Evolutionary conservation across 306 rosid species (phyloP).

Genomic region (Pyrus communis): DNA sequence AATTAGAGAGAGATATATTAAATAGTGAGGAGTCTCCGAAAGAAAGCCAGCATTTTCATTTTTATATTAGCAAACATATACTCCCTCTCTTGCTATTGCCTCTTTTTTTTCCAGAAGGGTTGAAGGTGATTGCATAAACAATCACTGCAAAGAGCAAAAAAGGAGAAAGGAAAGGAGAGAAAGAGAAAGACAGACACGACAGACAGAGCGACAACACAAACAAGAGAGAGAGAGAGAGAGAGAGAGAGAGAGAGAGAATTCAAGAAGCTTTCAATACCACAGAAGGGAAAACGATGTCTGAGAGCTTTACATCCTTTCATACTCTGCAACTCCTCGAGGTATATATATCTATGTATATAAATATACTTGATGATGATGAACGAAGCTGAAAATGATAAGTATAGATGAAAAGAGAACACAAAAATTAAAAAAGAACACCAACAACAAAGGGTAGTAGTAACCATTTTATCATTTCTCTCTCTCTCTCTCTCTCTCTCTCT

Average conservation of each 20-base stretch:
- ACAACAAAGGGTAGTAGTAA: conserved; percentile 8
- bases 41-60: conserved; percentile 40
- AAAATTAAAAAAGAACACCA: conserved; percentile 12
- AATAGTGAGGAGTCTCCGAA: background rate
- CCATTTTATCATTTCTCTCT: conserved; percentile 5
- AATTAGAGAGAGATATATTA: conserved; percentile 37
- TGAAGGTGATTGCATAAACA: conserved; percentile 31
- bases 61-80: conserved; percentile 13
- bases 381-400: conserved; percentile 47
- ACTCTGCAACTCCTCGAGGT: conserved; percentile 61
- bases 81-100: conserved; percentile 22
- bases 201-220: conserved; percentile 44
- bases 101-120: conserved; percentile 46
- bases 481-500: conserved; percentile 1
- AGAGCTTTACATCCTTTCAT: conserved; percentile 68
- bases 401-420: conserved; percentile 10
- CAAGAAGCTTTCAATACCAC: conserved; percentile 61
- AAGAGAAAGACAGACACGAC: conserved; percentile 59
- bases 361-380: conserved; percentile 17
- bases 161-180: conserved; percentile 57
- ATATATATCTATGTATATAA: conserved; percentile 16
- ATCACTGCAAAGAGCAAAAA: conserved; percentile 35
- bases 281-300: conserved; percentile 74
- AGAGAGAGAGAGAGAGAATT: conserved; percentile 16
- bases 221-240: conserved; percentile 17